Evolutionary conservation across 768 basidiomycete species (phyloP).

Genomic region (Suillus occidentalis): DNA sequence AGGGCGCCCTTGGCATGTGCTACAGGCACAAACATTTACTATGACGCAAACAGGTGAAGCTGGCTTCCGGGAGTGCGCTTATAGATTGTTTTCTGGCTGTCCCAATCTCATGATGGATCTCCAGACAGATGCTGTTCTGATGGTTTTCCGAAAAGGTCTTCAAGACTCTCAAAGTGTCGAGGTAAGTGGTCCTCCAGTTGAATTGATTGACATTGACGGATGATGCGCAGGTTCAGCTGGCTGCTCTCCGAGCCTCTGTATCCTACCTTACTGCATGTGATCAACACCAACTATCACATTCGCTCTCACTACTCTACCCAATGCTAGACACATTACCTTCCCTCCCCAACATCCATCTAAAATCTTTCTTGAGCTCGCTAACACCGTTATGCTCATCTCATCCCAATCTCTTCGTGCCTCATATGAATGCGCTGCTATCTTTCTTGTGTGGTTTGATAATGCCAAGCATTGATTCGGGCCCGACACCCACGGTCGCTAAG

Average conservation of each 20-base stretch:
- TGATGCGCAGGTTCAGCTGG: slow-evolving; percentile 59
- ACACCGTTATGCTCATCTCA: slow-evolving; percentile 70
- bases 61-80: slow-evolving; percentile 60
- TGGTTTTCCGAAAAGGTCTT: slow-evolving; percentile 65
- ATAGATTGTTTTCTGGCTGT: slow-evolving; percentile 68
- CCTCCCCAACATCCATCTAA: slow-evolving; percentile 53
- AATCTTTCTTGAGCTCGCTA: slow-evolving; percentile 64
- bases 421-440: slow-evolving; percentile 63
- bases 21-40: slow-evolving; percentile 69
- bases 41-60: slow-evolving; percentile 47
- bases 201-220: slow-evolving; percentile 7
- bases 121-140: slow-evolving; percentile 66
- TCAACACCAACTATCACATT: slow-evolving; percentile 57
- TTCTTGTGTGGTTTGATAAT: slow-evolving; percentile 75
- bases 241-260: slow-evolving; percentile 68
- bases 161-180: slow-evolving; percentile 67
- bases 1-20: slow-evolving; percentile 79
- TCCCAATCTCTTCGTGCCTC: slow-evolving; percentile 71
- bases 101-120: slow-evolving; percentile 78
- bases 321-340: slow-evolving; percentile 75
- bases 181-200: slow-evolving; percentile 30
- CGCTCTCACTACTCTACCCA: slow-evolving; percentile 58
- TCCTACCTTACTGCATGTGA: slow-evolving; percentile 69
- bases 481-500: slow-evolving; percentile 52
- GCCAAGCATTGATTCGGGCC: slow-evolving; percentile 54